phyloP scores from a whole-genome alignment of 2,329 filamentous ascomycete genomes.

The Triangularia verruculosa region DNA sequence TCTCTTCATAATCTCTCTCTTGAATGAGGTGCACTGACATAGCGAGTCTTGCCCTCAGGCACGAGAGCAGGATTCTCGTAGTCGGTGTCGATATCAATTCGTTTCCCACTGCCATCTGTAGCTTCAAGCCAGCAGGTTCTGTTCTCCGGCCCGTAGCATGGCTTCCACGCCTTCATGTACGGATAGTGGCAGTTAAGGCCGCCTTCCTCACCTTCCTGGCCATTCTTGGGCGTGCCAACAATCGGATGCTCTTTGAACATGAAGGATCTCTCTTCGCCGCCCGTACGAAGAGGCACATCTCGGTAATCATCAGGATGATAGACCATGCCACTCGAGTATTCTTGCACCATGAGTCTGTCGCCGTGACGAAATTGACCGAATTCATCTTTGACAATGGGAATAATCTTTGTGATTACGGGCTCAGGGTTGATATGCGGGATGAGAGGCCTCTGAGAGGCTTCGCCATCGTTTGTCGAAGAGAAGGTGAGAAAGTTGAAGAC shows the following conservation, averaged over 20 bases:
- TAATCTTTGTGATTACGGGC: background rate
- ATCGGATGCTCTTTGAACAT: background rate
- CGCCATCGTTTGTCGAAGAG: background rate
- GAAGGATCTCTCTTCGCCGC: background rate
- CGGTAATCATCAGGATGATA: conserved; percentile 2
- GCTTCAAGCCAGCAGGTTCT: conserved; percentile 14
- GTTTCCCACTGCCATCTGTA: background rate
- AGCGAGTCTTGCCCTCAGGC: background rate
- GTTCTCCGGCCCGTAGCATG: conserved; percentile 7
- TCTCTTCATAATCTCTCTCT: background rate
- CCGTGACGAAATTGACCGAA: background rate
- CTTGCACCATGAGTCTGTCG: background rate
- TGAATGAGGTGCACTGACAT: background rate
- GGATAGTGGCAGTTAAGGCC: conserved; percentile 11
- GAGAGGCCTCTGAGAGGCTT: background rate
- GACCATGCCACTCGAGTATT: conserved; percentile 4
- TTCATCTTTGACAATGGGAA: background rate
- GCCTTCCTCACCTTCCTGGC: conserved; percentile 4
- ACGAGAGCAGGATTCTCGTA: conserved; percentile 10
- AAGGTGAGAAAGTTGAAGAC: conserved; percentile 13
- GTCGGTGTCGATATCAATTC: conserved; percentile 15
- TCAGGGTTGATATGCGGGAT: background rate
- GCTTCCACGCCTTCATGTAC: conserved; percentile 7
- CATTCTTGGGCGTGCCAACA: conserved; percentile 11
- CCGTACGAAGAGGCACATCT: conserved; percentile 2